Percentiles rank a stretch among this genome's conserved stretches.
Conservation (phyloP, 352 stramenopile species). For the Globisporangium parvum region DNA sequence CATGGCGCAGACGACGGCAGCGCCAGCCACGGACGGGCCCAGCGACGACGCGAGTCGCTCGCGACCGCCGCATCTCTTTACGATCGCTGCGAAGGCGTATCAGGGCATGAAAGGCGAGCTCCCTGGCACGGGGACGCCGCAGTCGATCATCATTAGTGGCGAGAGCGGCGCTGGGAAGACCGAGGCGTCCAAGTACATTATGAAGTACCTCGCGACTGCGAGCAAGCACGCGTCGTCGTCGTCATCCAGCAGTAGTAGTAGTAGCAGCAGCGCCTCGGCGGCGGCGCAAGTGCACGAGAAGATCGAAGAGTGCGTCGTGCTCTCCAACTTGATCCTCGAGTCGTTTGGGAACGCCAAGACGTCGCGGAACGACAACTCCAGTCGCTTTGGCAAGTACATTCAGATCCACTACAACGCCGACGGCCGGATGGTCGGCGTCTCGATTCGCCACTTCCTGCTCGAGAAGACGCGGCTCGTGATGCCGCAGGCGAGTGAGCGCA, state of each 20-base stretch:
- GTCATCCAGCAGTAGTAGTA: no score
- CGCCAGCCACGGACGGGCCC: not conserved
- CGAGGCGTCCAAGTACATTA: conserved; percentile 92
- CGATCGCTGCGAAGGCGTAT: conserved; percentile 77
- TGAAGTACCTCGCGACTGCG: conserved; percentile 80
- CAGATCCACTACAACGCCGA: conserved; percentile 78
- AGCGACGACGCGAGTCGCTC: conserved; percentile 13
- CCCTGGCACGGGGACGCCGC: conserved; percentile 50
- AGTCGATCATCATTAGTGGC: conserved; percentile 93
- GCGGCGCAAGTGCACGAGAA: conserved; percentile 51
- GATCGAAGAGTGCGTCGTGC: conserved; percentile 77
- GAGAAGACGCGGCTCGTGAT: conserved; percentile 76
- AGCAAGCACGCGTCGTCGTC: conserved; percentile 46
- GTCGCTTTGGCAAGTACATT: conserved; percentile 90
- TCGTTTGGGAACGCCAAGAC: conserved; percentile 86
- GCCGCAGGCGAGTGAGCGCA: conserved; percentile 64
- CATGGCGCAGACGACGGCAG: conserved; percentile 43
- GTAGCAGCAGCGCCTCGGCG: conserved; percentile 5
- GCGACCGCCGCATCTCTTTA: conserved; percentile 68
- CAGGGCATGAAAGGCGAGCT: conserved; percentile 57
- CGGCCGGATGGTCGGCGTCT: conserved; percentile 66
- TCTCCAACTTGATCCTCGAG: conserved; percentile 79
- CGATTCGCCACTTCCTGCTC: conserved; percentile 73
- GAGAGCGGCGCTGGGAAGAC: conserved; percentile 93
- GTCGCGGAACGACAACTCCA: conserved; percentile 86